These are phyloP conservation scores for Oidiodendron maius DNA, from an alignment of 495 filamentous ascomycete genomes.

Conservation along the genomic window DNA sequence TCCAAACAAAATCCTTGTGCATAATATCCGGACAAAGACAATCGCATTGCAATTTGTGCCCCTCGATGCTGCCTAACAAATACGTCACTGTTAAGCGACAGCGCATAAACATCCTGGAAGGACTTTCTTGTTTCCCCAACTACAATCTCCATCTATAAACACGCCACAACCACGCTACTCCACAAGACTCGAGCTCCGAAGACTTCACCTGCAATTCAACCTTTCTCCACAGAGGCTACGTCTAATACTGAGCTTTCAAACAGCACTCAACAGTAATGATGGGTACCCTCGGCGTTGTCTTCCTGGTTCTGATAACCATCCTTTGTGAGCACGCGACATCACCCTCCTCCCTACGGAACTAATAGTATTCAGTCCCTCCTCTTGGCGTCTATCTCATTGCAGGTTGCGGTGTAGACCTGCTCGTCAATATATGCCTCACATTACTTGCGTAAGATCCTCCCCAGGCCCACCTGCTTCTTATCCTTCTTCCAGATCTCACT, in stretches of 20 bases:
- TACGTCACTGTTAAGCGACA: too few relatives aligned
- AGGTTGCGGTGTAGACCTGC: constrained; percentile 78
- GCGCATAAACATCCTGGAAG: background rate
- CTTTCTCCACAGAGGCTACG: too few relatives aligned
- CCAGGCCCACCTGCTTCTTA: background rate
- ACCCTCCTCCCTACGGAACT: too few relatives aligned
- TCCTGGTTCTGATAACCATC: constrained; percentile 53
- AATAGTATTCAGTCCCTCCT: constrained; percentile 47
- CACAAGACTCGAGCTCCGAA: too few relatives aligned
- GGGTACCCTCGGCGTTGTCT: constrained; percentile 45
- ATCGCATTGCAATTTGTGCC: too few relatives aligned
- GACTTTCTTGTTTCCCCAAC: background rate
- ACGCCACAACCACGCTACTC: background rate
- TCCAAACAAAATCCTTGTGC: too few relatives aligned
- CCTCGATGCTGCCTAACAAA: too few relatives aligned
- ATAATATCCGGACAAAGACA: too few relatives aligned
- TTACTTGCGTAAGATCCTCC: constrained; percentile 62
- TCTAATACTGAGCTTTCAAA: too few relatives aligned
- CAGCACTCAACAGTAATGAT: constrained; percentile 31
- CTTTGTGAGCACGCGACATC: constrained; percentile 34
- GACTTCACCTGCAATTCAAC: background rate
- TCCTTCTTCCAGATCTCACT: background rate
- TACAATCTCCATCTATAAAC: background rate
- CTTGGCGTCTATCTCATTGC: constrained; percentile 84
- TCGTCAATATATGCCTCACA: constrained; percentile 90